phyloP scores from a whole-genome alignment of 2,329 filamentous ascomycete genomes.

The Penicillium concentricum region DNA sequence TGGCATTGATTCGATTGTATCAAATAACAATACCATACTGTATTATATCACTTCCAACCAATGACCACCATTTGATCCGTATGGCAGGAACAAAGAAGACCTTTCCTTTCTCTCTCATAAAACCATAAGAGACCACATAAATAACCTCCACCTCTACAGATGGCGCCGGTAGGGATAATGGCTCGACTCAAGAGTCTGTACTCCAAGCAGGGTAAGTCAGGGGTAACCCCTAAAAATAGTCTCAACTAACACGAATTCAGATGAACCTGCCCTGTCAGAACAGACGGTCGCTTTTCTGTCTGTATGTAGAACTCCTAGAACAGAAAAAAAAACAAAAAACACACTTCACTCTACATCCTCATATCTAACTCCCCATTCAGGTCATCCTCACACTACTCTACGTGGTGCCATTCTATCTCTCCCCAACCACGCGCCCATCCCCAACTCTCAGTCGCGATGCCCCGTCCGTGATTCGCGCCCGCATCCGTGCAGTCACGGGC shows the following conservation, averaged over 20 bases:
- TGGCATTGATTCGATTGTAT: neutral
- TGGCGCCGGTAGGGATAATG: constrained; percentile 37
- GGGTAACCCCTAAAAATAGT: neutral
- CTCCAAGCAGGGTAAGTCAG: constrained; percentile 30
- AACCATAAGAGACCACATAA: neutral
- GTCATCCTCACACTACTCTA: constrained; percentile 83
- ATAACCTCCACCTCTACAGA: neutral
- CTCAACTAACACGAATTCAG: constrained; percentile 23
- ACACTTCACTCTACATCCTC: neutral
- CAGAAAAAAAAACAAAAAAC: neutral
- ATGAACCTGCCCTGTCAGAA: constrained; percentile 39
- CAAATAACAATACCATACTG: constrained; percentile 4
- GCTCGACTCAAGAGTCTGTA: constrained; percentile 35
- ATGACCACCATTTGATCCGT: neutral
- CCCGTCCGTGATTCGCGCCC: constrained; percentile 81
- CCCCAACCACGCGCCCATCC: constrained; percentile 74
- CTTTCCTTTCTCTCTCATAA: neutral
- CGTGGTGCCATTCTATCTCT: constrained; percentile 87
- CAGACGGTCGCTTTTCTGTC: constrained; percentile 39
- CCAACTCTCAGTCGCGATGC: constrained; percentile 78
- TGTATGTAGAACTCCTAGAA: constrained; percentile 29
- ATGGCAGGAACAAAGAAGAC: constrained; percentile 13
- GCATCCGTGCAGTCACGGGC: constrained; percentile 74
- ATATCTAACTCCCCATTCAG: constrained; percentile 42
- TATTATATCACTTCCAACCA: constrained; percentile 1